Base-by-base conservation (phyloP, 106 monocot genomes). In the Dendrobium catenatum region DNA sequence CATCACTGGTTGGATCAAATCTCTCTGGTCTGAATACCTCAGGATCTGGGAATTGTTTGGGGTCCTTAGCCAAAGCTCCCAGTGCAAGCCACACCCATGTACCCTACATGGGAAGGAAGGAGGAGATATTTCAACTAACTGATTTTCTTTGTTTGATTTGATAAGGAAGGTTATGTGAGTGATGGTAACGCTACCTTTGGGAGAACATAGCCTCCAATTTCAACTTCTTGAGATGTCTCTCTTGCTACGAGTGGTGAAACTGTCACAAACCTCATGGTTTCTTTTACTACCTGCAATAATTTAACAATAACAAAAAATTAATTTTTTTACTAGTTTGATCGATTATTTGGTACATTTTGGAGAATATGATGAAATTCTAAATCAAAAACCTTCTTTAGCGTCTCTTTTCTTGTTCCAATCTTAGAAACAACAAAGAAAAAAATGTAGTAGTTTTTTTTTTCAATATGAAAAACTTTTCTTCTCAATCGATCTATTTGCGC, bases 71-170 rank as follows among this genome's bases (percentile, higher is more conserved):
- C 56, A 98, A 66, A 18, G 91, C 92, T 1, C 97, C 97, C 19
- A 88, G 73, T 64, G 94, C 97, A n/a, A 98, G 79, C 94, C 97
- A 98, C 17, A 98, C 91, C 94, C 94, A 93, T 54, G 92, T 87
- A 0, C 97, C 97, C 94, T 90, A 66, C 13, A 79, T 13, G 41
- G 59, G 4, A 54, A 5, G 3, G 31, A 31, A 31, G 31, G n/a
- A 76, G 18, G 58, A 54, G 77, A 77, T 4, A 6, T 6, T 24
- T 29, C 48, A 27, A 19, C 11, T 19, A 10, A 26, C 2, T 76
- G 0, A 0, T 24, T 48, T 19, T 76, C 26, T 76, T 27, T 76
- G 8, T 13, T n/a, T 27, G 59, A 58, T 6, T 78, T 49, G 46
- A 27, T 22, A 2, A 61, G 6, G 17, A 9, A 40, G 16, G n/a